Percentiles rank a stretch among this genome's conserved stretches.
Conservation (phyloP, 2,329 filamentous ascomycete species). For the Acrodontium crateriforme region DNA sequence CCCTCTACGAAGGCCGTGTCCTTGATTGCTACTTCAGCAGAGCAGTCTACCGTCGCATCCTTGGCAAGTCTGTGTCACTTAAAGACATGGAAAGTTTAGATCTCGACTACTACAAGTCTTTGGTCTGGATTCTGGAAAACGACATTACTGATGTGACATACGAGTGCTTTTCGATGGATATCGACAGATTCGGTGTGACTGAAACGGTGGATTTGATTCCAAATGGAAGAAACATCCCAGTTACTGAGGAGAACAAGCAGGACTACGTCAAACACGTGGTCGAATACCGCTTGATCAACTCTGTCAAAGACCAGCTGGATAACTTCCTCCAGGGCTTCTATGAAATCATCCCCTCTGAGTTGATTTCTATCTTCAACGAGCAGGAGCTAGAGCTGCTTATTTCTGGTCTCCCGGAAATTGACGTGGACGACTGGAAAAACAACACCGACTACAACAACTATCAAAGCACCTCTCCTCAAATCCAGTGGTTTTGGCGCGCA, state of each 20-base stretch:
- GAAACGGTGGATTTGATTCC: constrained; percentile 76
- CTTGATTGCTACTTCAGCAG: constrained; percentile 98
- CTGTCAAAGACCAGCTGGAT: constrained; percentile 88
- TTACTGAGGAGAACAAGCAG: constrained; percentile 97
- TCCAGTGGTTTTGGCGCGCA: constrained; percentile 99
- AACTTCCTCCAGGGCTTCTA: constrained; percentile 79
- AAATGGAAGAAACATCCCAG: constrained; percentile 78
- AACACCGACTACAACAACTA: constrained; percentile 99
- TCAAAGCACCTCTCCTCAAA: constrained; percentile 81
- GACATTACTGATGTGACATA: constrained; percentile 97
- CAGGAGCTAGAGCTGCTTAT: constrained; percentile 94
- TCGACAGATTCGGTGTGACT: constrained; percentile 84
- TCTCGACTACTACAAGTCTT: constrained; percentile 95
- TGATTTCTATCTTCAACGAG: constrained; percentile 96
- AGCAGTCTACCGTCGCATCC: constrained; percentile 94
- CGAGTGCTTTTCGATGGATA: constrained; percentile 88
- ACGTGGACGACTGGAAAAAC: constrained; percentile 97
- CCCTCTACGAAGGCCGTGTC: constrained; percentile 86
- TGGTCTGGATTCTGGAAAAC: constrained; percentile 97
- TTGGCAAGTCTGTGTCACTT: constrained; percentile 87
- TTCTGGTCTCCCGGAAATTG: constrained; percentile 91
- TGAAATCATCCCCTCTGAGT: constrained; percentile 87
- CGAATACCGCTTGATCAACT: constrained; percentile 81
- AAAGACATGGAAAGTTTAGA: constrained; percentile 99
- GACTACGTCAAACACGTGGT: constrained; percentile 92